phyloP scores from a whole-genome alignment of 345 rosid species.

The Boechera stricta region DNA sequence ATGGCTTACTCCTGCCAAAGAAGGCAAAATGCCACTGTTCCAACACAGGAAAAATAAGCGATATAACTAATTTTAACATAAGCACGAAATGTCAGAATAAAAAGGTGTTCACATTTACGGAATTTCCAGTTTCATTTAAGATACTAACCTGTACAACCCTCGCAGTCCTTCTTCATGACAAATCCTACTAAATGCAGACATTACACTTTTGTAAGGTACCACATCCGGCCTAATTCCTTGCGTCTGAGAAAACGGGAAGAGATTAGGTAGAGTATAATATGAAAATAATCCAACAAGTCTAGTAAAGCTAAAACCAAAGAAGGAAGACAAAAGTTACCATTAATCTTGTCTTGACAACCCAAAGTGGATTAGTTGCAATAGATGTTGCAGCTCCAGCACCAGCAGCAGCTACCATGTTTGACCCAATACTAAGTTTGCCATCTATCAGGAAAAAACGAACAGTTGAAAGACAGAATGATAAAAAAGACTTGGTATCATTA shows the following conservation, averaged over 20 bases:
- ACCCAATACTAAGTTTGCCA: slow-evolving; percentile 65
- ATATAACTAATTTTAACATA: not conserved
- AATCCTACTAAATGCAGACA: slow-evolving; percentile 84
- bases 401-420: slow-evolving; percentile 90
- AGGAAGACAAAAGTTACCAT: slow-evolving; percentile 60
- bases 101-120: not conserved
- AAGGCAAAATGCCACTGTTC: slow-evolving; percentile 92
- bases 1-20: slow-evolving; percentile 90
- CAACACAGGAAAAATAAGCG: slow-evolving; percentile 37
- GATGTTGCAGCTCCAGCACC: slow-evolving; percentile 96
- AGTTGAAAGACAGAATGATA: not conserved
- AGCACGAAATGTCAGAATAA: slow-evolving; percentile 2
- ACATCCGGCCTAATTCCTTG: slow-evolving; percentile 78
- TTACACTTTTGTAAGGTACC: slow-evolving; percentile 78
- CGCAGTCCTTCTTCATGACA: slow-evolving; percentile 82
- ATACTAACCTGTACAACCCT: slow-evolving; percentile 85
- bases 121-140: slow-evolving; percentile 10
- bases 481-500: not conserved
- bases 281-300: not conserved
- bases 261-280: not conserved
- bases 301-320: slow-evolving; percentile 18
- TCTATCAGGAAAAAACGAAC: slow-evolving; percentile 46
- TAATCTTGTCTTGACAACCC: slow-evolving; percentile 99
- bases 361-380: slow-evolving; percentile 84
- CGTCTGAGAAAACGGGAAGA: slow-evolving; percentile 45